Base-by-base conservation (phyloP, 768 basidiomycete species). In the Chalciporus pseudorubinellus region DNA sequence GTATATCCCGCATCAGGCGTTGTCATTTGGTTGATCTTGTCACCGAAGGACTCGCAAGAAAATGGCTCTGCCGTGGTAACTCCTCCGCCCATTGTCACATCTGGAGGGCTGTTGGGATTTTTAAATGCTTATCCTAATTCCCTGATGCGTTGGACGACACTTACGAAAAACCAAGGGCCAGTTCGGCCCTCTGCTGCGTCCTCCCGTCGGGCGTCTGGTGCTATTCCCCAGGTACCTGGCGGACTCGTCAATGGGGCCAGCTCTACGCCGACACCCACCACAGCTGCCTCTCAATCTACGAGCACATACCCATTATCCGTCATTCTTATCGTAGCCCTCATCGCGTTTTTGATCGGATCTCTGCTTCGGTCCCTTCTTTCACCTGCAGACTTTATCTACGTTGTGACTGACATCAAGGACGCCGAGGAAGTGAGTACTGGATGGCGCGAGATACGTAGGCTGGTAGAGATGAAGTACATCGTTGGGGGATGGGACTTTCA, bases 341-440 rank as follows among this genome's bases (percentile, higher is more conserved):
- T 97, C 60, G 87, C 89, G 22, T 94, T 98, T 70, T 73, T 98
- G 61, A 80, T 98, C 61, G 95, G 95, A 50, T 95, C 92, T 22
- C 74, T 98, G 49, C 72, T 97, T 54, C 82, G 95, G 49, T 92
- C 91, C 16, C 76, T 98, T 55, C 74, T 98, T 34, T 89, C 87
- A 6, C 91, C 95, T 39, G 90, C 87, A 14, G 95, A 97, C 70
- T 95, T 93, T 72, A 84, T 94, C 39, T 86, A 92, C 66, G 82
- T 91, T 39, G 85, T 80, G 59, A 76, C 74, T 57, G 82, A 84
- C 58, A 55, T 77, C 55, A 65, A 69, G 63, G 80, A 82, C 53
- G 77, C 72, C 48, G 81, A 79, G 64, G 78, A 76, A 50, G 72
- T 70, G 59, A 71, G 68, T 40, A 57, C 62, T 18, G 85, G 85